These are phyloP conservation scores for Pichia scutulata DNA, from an alignment of 805 yeast species.

Conservation along the genomic window DNA sequence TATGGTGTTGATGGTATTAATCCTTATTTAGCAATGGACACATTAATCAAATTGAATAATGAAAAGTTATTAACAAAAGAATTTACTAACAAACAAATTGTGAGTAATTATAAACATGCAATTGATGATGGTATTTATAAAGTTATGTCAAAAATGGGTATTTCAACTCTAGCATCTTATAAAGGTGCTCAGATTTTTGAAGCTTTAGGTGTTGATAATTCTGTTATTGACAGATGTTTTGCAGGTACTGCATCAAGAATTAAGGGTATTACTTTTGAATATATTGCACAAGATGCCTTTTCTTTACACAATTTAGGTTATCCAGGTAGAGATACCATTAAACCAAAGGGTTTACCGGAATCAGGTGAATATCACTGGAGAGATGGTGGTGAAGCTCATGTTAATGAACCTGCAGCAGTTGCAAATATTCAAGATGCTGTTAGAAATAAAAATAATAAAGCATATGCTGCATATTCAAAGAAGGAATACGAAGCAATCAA, in stretches of 20 bases:
- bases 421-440: constrained; percentile 98
- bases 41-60: constrained; percentile 72
- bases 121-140: constrained; percentile 87
- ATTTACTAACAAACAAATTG: constrained; percentile 49
- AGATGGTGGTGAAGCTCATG: constrained; percentile 95
- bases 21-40: constrained; percentile 90
- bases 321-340: constrained; percentile 66
- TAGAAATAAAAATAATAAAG: constrained; percentile 87
- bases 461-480: constrained; percentile 83
- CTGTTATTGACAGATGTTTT: constrained; percentile 91
- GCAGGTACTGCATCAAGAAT: constrained; percentile 97
- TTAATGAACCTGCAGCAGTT: constrained; percentile 90
- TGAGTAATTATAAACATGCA: constrained; percentile 76
- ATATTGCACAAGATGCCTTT: constrained; percentile 94
- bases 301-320: constrained; percentile 88
- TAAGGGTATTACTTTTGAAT: constrained; percentile 91
- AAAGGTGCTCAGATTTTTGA: constrained; percentile 99
- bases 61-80: constrained; percentile 62
- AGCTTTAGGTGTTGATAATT: constrained; percentile 91
- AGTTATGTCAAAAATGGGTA: constrained; percentile 99
- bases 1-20: constrained; percentile 96
- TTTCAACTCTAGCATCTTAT: constrained; percentile 94
- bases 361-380: constrained; percentile 98
- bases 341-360: constrained; percentile 76
- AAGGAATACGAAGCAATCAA: constrained; percentile 87